Evolutionary conservation across 345 rosid genomes (phyloP), one percentile per base, ranked within the genome.

Genomic region (Hibiscus mutabilis): DNA sequence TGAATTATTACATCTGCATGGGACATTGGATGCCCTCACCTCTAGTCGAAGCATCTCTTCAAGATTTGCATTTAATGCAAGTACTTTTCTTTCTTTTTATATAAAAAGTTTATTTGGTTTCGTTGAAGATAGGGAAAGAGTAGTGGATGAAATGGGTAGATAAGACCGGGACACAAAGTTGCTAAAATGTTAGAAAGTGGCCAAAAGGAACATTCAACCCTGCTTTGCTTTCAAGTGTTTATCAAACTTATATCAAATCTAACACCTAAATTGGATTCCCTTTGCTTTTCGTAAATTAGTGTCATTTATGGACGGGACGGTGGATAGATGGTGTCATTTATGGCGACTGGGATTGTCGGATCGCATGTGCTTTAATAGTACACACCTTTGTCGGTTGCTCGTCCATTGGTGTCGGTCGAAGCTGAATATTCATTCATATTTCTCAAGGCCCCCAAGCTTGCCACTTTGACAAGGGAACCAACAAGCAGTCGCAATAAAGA

Each of bases 281-380:
- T 49, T 49, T 49, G n/a, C 53, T 16, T 49, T 16, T 6, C 42
- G 9, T 1, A 35, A 37, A 37, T 37, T 37, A 8, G 42, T 37
- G 6, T 10, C 22, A 42, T 64, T 66, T 22, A 24, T 44, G 21
- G 69, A 44, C 15, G 11, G 13, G 35, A 24, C 27, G 18, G 56
- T 2, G 3, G 51, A 53, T 49, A 49, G 55, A 3, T 64, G 19
- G 53, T 22, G 19, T 44, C 69, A 66, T 66, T 66, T 66, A 44
- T 42, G 56, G 64, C 56, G 25, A 58, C 40, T 42, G 65, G 65
- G 37, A 35, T 19, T 70, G 52, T 70, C 35, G 65, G 55, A 14
- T 5, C 22, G 22, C 35, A 35, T 49, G 24, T 37, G 55, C 35
- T 24, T 57, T 33, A 52, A 16, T 16, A 15, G 18, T 49, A 16